phyloP scores from a whole-genome alignment of 805 yeast genomes.

The Wickerhamomyces rabaulensis region DNA sequence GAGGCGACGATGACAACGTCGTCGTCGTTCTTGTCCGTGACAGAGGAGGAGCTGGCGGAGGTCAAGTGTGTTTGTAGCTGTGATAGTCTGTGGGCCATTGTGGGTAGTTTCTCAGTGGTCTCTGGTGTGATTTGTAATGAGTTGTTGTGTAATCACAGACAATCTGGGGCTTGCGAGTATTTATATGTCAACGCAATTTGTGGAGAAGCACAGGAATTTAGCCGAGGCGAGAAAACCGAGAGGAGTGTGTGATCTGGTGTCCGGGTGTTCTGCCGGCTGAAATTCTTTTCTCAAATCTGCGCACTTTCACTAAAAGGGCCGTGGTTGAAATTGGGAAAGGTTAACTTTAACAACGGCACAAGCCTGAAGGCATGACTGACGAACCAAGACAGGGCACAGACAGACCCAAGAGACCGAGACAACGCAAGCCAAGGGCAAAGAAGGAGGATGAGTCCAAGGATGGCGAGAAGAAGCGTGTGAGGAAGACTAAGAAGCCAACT shows the following conservation, averaged over 20 bases:
- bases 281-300: neutral
- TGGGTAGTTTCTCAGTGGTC: too few relatives aligned
- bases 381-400: neutral
- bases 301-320: neutral
- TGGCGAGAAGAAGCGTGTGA: neutral
- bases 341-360: neutral
- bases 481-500: neutral
- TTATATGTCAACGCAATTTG: neutral
- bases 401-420: neutral
- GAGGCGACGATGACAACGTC: slow-evolving; percentile 92
- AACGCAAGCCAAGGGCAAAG: neutral
- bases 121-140: too few relatives aligned
- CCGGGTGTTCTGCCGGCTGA: neutral
- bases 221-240: neutral
- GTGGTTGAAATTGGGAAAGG: neutral
- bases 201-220: neutral
- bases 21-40: slow-evolving; percentile 30
- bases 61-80: slow-evolving; percentile 30
- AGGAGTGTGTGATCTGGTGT: neutral
- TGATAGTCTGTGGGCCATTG: slow-evolving; percentile 25
- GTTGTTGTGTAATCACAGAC: neutral
- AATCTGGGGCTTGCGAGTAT: neutral
- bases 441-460: neutral
- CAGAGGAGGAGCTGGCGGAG: slow-evolving; percentile 5
- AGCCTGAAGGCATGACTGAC: neutral